Conservation (phyloP, 1,139 yeast genomes). For the Kodamaea ohmeri region DNA sequence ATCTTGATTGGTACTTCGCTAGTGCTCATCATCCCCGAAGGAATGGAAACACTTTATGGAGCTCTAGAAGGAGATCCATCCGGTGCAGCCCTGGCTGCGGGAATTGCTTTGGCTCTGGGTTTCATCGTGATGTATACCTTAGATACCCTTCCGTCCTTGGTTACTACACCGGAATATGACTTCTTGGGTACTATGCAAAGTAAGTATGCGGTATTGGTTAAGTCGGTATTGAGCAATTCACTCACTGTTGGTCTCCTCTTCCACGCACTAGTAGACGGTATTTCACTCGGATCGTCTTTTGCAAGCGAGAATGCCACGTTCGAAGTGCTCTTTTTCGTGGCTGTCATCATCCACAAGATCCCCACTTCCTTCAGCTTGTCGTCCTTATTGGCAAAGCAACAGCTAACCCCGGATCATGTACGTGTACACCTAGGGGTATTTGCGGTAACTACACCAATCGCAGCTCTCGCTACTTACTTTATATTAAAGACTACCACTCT, state of each 20-base stretch:
- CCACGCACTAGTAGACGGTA: conserved; percentile 72
- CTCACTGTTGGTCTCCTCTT: conserved; percentile 61
- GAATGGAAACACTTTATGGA: conserved; percentile 47
- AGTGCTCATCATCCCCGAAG: conserved; percentile 70
- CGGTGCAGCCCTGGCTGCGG: conserved; percentile 13
- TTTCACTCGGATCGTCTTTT: conserved; percentile 67
- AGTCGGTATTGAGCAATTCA: conserved; percentile 31
- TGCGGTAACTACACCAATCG: conserved; percentile 52
- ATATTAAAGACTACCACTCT: conserved; percentile 31
- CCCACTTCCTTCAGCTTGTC: conserved; percentile 74
- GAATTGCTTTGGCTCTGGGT: conserved; percentile 43
- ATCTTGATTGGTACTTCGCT: conserved; percentile 62
- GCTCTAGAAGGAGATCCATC: conserved; percentile 18
- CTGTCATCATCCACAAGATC: conserved; percentile 67
- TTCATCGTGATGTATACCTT: conserved; percentile 50
- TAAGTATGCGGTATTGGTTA: conserved; percentile 7
- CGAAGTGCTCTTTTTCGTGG: conserved; percentile 51
- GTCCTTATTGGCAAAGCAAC: conserved; percentile 50
- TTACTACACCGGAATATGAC: neutral
- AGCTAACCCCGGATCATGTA: conserved; percentile 27
- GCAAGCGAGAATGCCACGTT: conserved; percentile 45
- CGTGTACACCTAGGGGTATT: conserved; percentile 45
- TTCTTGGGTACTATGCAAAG: conserved; percentile 1
- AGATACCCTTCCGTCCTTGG: conserved; percentile 30
- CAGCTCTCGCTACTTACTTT: conserved; percentile 47